A percentile compares a stretch with the other conserved stretches of the same genome.
Conservation (phyloP, 257 asterid species). For the Gardenia jasminoides region DNA sequence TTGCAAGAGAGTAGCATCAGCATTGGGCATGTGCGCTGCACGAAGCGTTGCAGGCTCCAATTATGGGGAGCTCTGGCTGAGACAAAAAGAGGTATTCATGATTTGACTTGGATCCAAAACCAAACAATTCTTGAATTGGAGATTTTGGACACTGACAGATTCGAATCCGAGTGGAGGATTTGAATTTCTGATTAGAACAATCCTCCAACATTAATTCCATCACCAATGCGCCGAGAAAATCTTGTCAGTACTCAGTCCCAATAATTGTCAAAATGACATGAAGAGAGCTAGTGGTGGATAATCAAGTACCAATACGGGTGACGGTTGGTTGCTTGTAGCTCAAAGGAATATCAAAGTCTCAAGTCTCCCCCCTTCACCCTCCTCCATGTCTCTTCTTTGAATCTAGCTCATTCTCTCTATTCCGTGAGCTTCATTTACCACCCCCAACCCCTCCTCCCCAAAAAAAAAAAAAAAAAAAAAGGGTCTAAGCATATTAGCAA, state of each 20-base stretch:
- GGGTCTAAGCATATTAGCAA: too few relatives aligned
- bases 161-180: slow-evolving; percentile 1
- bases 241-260: not conserved
- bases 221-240: not conserved
- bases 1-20: not conserved
- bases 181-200: not conserved
- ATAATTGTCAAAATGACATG: not conserved
- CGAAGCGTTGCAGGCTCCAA: slow-evolving; percentile 14
- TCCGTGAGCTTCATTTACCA: too few relatives aligned
- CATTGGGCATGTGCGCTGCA: not conserved
- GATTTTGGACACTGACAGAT: slow-evolving; percentile 9
- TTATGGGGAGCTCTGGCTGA: slow-evolving; percentile 6
- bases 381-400: too few relatives aligned
- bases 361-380: too few relatives aligned
- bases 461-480: too few relatives aligned
- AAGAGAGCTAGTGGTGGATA: too few relatives aligned
- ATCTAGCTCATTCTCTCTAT: too few relatives aligned
- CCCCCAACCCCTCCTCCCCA: too few relatives aligned
- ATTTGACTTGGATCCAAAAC: slow-evolving; percentile 7
- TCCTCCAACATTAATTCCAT: not conserved
- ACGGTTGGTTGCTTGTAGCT: too few relatives aligned
- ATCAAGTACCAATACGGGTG: too few relatives aligned
- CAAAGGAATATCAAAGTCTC: too few relatives aligned
- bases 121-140: not conserved
- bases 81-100: slow-evolving; percentile 10